Base-by-base conservation (phyloP, 2,329 filamentous ascomycete genomes). In the Dactylonectria macrodidyma region DNA sequence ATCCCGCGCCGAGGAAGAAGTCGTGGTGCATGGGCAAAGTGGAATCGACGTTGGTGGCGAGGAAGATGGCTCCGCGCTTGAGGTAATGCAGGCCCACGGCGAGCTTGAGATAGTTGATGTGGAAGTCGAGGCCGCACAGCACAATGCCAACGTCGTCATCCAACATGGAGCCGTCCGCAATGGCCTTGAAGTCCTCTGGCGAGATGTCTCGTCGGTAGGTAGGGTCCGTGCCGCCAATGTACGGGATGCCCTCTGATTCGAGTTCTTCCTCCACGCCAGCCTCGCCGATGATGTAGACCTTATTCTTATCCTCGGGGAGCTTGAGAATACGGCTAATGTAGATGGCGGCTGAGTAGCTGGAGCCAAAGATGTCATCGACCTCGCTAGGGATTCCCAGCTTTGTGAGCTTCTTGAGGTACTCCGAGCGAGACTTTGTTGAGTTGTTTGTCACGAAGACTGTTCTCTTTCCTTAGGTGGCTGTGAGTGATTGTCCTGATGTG, bases 361-460 rank as follows among this genome's bases (percentile, higher is more conserved):
- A 97, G 69, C 94, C 95, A 79, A 99, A 99, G 73, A 99, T 93
- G 84, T 99, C 96, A 78, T 98, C 94, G 50, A 92, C 89, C 66
- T 89, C 86, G 74, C 90, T 91, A 1, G 92, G 91, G 76, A 99
- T 97, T 54, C 92, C 93, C 79, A 98, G 88, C 61, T 84, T 84
- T 54, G 92, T 90, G 67, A 99, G 91, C 79, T 98, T 99, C 85
- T 95, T 94, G 80, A 93, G 92, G 83, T 99, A 99, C 80, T 98
- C 95, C 57, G 89, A 86, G 64, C 96, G 92, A 11, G 95, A 97
- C 81, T 99, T 99, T 65, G 96, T 98, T 78, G 95, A 98, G 85
- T 99, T 99, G 85, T 99, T 99, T 47, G 96, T 99, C 59, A 99
- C 96, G 79, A 99, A 99, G 62, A 99, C 91, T 38, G 96, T 88